These are phyloP conservation scores for Camellia lanceoleosa DNA, from an alignment of 148 eudicot genomes.

Conservation along the genomic window DNA sequence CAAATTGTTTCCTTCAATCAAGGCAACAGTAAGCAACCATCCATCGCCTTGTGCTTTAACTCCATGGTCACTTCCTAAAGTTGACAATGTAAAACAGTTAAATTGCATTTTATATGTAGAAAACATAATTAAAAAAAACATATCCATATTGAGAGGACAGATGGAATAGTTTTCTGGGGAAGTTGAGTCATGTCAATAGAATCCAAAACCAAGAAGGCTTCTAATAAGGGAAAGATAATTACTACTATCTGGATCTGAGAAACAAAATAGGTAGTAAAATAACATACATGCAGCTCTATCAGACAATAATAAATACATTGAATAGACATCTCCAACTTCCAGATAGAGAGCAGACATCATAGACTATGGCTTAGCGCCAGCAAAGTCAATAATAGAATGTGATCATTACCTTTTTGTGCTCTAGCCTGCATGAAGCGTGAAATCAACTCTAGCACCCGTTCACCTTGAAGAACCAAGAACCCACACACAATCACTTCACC, in stretches of 20 bases:
- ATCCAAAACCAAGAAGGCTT: not conserved
- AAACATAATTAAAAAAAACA: not conserved
- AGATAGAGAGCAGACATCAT: not conserved
- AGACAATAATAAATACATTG: not conserved
- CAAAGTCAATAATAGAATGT: not conserved
- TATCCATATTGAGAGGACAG: not conserved
- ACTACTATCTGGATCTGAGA: not conserved
- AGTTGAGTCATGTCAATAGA: not conserved
- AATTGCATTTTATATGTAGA: not conserved
- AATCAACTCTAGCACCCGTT: constrained; percentile 57
- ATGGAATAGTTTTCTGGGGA: constrained; percentile 1
- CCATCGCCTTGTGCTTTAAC: constrained; percentile 94
- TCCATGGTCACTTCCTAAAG: constrained; percentile 83
- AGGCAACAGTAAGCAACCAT: constrained; percentile 95
- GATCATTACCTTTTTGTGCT: constrained; percentile 68
- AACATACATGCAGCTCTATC: not conserved
- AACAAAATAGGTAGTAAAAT: not conserved
- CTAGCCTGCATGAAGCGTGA: constrained; percentile 95
- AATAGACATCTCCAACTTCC: too few species aligned
- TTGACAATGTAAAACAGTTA: constrained; percentile 15
- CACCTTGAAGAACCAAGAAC: constrained; percentile 75
- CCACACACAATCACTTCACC: constrained; percentile 85
- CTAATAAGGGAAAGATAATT: not conserved
- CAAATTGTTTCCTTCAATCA: constrained; percentile 88
- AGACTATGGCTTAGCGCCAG: not conserved